These are phyloP conservation scores for Vanderwaltozyma tropicalis DNA, from an alignment of 805 yeast species.

Conservation along the genomic window DNA sequence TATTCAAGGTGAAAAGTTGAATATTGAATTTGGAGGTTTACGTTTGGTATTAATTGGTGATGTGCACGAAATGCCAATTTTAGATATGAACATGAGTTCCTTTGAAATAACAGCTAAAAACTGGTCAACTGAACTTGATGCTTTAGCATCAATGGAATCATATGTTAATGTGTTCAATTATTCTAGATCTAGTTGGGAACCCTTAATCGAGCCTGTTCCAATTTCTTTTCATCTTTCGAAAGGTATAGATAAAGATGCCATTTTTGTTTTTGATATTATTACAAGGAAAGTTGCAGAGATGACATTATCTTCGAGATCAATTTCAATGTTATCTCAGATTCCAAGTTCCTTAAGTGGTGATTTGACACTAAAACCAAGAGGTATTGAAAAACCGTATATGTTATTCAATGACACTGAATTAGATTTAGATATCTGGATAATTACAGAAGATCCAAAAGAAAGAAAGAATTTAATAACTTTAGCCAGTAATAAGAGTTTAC, in stretches of 20 bases:
- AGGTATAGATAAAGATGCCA: slow-evolving; percentile 34
- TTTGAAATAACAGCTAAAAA: slow-evolving; percentile 60
- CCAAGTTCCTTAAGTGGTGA: slow-evolving; percentile 46
- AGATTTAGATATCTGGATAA: slow-evolving; percentile 76
- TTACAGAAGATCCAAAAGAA: slow-evolving; percentile 29
- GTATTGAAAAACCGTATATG: slow-evolving; percentile 71
- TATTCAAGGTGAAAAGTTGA: slow-evolving; percentile 58
- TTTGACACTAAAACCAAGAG: slow-evolving; percentile 50
- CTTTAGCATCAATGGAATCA: slow-evolving; percentile 54
- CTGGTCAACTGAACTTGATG: slow-evolving; percentile 79
- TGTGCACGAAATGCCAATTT: slow-evolving; percentile 78
- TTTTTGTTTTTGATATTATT: slow-evolving; percentile 54
- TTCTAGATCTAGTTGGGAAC: slow-evolving; percentile 90
- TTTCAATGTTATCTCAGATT: slow-evolving; percentile 66
- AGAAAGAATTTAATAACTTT: slow-evolving; percentile 27
- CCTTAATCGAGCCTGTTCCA: slow-evolving; percentile 81
- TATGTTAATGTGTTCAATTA: slow-evolving; percentile 74
- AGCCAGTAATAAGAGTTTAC: slow-evolving; percentile 39
- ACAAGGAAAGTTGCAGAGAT: slow-evolving; percentile 70
- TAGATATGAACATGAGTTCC: slow-evolving; percentile 65
- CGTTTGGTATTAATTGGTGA: slow-evolving; percentile 81
- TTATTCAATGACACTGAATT: slow-evolving; percentile 79
- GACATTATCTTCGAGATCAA: slow-evolving; percentile 70
- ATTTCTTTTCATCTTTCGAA: slow-evolving; percentile 60
- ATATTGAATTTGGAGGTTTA: slow-evolving; percentile 60